phyloP scores from a whole-genome alignment of 257 asterid genomes.

The Ilex asprella region DNA sequence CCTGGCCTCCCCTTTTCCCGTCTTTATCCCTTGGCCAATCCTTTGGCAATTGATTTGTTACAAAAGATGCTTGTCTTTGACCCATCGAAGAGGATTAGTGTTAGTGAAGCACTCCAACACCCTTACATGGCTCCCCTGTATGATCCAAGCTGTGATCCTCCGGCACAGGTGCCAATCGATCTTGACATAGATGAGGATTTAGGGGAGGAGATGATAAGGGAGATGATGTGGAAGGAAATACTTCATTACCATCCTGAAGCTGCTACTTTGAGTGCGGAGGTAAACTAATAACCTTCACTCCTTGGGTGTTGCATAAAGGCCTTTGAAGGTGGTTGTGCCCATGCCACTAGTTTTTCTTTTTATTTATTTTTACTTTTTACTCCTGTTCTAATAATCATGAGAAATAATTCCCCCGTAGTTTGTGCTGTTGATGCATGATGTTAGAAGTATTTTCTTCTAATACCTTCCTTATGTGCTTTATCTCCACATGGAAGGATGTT shows the following conservation, averaged over 20 bases:
- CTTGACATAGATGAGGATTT: constrained; percentile 50
- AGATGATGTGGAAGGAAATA: constrained; percentile 52
- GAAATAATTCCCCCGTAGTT: constrained; percentile 16
- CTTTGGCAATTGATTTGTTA: constrained; percentile 48
- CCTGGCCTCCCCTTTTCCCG: constrained; percentile 33
- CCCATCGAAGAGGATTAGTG: constrained; percentile 62
- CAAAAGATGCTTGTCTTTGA: constrained; percentile 60
- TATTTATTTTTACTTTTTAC: too few relatives aligned
- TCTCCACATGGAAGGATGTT: constrained; percentile 3
- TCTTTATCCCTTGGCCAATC: constrained; percentile 46
- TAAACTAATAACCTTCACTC: constrained; percentile 4
- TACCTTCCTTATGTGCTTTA: constrained; percentile 6
- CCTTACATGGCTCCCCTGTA: constrained; percentile 52
- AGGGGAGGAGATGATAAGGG: constrained; percentile 45
- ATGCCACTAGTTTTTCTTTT: constrained; percentile 6
- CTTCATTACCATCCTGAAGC: constrained; percentile 55
- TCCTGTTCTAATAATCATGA: constrained; percentile 15
- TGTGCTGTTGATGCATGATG: constrained; percentile 14
- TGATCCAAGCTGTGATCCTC: constrained; percentile 41
- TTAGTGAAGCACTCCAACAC: constrained; percentile 48
- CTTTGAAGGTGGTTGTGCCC: neutral
- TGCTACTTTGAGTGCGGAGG: constrained; percentile 13
- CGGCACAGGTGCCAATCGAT: constrained; percentile 41
- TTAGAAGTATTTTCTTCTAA: constrained; percentile 3
- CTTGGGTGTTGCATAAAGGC: neutral